Evolutionary conservation across 805 yeast species (phyloP), one percentile per base, ranked within the genome.

Genomic region (Debaryomyces tyrocola): DNA sequence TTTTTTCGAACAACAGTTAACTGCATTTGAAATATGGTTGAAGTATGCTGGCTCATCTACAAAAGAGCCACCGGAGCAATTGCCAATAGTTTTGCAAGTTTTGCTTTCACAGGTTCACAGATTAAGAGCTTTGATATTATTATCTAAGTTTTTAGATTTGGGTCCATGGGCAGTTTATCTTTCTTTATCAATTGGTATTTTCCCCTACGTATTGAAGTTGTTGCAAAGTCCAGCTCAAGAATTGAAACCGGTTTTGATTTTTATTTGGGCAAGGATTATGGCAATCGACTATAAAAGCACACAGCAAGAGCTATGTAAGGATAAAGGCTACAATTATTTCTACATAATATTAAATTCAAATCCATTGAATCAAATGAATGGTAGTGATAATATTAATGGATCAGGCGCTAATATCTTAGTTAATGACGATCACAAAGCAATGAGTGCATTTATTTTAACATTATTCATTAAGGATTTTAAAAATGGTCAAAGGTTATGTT

Each of bases 141-240:
- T 94, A 10, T 85, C 96, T 4, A 80, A 88, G 55, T 94, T 92
- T 61, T 73, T 94, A 37, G 99, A 94, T 64, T 69, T 94, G 33
- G 99, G 99, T 0, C 97, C 99, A 0, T 90, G 97, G 95, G 98
- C 99, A 0, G 98, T 94, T 0, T 88, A 90, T 57, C 70, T 91
- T 27, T 95, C 97, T 0, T 70, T 94, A 28, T 88, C 96, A 6
- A 91, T 94, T 53, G 98, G 98, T 18, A 92, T 94, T 27, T 94
- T 92, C 66, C 98, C 98, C 0, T 94, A 94, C 60, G 96, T 94
- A 28, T 72, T 92, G 45, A 90, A 91, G 57, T 75, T 94, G 18
- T 69, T 94, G 29, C 98, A 92, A 62, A 85, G 95, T 49, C 98
- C 98, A 0, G 97, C 98, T 0, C 95, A 89, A 21, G 98, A 94